Conservation (phyloP, 2,329 filamentous ascomycete species). For the Colletotrichum phormii region DNA sequence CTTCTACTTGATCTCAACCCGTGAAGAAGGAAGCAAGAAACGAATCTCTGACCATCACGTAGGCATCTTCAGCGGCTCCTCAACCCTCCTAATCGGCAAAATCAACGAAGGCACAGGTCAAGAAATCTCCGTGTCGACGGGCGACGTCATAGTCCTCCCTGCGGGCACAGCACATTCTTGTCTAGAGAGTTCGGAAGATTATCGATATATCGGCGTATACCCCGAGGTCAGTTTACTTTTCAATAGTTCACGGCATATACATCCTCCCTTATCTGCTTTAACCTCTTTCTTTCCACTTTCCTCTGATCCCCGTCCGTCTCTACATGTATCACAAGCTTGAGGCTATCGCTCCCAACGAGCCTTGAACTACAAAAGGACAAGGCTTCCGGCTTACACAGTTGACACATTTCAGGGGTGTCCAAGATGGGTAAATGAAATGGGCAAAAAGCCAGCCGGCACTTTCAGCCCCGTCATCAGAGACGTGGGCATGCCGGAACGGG, state of each 20-base stretch:
- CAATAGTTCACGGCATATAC: background rate
- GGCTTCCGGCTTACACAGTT: background rate
- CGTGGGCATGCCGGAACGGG: background rate
- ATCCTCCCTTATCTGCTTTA: background rate
- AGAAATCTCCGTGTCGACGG: conserved; percentile 33
- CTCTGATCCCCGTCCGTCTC: background rate
- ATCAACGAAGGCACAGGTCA: conserved; percentile 34
- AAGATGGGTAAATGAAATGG: background rate
- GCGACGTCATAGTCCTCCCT: conserved; percentile 40
- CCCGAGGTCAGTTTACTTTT: background rate
- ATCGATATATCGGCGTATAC: conserved; percentile 40
- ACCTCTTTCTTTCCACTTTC: background rate
- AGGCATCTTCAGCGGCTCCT: conserved; percentile 40
- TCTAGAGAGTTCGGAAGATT: conserved; percentile 22
- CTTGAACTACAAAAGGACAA: background rate
- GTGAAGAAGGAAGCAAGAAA: background rate
- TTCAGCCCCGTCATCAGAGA: background rate
- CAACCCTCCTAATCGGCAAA: conserved; percentile 38
- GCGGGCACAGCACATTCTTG: conserved; percentile 39
- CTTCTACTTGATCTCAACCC: background rate
- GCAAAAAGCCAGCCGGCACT: background rate
- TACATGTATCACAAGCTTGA: accelerated
- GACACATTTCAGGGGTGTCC: background rate
- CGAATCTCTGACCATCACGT: background rate
- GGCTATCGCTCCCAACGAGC: background rate